A percentile compares a stretch with the other conserved stretches of the same genome.
These are phyloP conservation scores for Ottelia alismoides DNA, from an alignment of 106 monocot genomes.

Conservation along the genomic window DNA sequence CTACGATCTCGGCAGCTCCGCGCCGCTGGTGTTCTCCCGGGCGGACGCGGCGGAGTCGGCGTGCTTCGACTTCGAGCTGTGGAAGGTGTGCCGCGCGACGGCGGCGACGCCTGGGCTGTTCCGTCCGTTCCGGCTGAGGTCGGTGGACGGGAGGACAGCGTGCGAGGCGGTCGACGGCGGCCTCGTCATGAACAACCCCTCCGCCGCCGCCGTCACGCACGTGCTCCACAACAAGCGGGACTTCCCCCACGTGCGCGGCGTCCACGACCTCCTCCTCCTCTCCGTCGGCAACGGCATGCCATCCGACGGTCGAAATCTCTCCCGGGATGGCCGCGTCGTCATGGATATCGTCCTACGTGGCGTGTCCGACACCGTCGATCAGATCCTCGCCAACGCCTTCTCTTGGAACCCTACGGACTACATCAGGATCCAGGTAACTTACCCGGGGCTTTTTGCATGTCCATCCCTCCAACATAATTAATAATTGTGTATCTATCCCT, in stretches of 20 bases:
- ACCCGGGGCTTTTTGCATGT: not conserved
- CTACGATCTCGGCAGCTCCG: constrained; percentile 24
- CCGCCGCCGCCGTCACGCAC: constrained; percentile 30
- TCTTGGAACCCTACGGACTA: constrained; percentile 17
- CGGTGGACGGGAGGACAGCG: constrained; percentile 17
- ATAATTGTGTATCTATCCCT: not conserved
- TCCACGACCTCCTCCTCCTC: constrained; percentile 22
- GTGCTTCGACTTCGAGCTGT: constrained; percentile 27
- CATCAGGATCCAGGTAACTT: constrained; percentile 26
- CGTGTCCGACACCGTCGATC: constrained; percentile 27
- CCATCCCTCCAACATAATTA: not conserved
- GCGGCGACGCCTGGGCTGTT: constrained; percentile 13
- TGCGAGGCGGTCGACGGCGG: constrained; percentile 27
- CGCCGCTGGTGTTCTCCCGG: constrained; percentile 31
- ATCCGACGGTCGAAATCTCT: not conserved
- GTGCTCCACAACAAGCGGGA: constrained; percentile 31
- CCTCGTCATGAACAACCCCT: constrained; percentile 29
- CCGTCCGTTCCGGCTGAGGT: constrained; percentile 6
- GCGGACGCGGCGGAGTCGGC: constrained; percentile 20
- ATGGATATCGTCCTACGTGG: constrained; percentile 22
- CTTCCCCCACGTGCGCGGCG: constrained; percentile 21
- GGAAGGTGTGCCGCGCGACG: constrained; percentile 25
- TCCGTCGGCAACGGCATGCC: constrained; percentile 18
- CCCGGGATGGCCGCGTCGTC: not conserved
- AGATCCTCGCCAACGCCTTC: constrained; percentile 29